phyloP scores from a whole-genome alignment of 306 rosid species.

The Comarum palustre region DNA sequence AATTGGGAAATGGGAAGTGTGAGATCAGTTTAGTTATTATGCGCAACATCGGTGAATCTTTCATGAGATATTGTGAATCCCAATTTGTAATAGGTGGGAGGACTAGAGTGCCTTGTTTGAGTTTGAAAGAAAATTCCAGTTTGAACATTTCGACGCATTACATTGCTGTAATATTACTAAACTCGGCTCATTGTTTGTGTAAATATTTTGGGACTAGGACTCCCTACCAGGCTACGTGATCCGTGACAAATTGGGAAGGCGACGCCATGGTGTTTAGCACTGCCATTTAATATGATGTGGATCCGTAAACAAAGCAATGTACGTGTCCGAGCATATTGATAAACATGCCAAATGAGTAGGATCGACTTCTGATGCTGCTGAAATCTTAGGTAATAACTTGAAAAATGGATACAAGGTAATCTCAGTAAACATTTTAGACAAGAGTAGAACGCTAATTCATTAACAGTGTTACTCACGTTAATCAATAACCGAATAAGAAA shows the following conservation, averaged over 20 bases:
- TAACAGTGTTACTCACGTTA: no score
- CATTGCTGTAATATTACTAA: no score
- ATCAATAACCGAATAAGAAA: no score
- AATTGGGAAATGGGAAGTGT: conserved; percentile 9
- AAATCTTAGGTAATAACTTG: no score
- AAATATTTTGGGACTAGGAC: neutral
- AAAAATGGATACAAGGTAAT: no score
- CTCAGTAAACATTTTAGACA: no score
- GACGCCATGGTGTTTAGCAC: neutral
- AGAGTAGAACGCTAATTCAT: no score
- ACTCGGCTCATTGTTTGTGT: neutral
- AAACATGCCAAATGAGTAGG: neutral
- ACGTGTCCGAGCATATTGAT: neutral
- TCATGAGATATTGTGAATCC: conserved; percentile 1
- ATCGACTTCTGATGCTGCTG: neutral
- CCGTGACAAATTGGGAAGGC: neutral
- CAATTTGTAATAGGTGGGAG: neutral
- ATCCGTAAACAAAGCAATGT: neutral
- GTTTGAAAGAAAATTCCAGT: neutral
- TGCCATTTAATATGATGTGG: neutral
- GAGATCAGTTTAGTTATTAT: neutral
- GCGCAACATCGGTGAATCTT: neutral
- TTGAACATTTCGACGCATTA: no score
- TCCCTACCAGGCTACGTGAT: neutral
- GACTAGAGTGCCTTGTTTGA: no score